Percentiles rank a stretch among this genome's conserved stretches.
phyloP scores from a whole-genome alignment of 2,329 filamentous ascomycete species.

The Diaporthe vaccinii region DNA sequence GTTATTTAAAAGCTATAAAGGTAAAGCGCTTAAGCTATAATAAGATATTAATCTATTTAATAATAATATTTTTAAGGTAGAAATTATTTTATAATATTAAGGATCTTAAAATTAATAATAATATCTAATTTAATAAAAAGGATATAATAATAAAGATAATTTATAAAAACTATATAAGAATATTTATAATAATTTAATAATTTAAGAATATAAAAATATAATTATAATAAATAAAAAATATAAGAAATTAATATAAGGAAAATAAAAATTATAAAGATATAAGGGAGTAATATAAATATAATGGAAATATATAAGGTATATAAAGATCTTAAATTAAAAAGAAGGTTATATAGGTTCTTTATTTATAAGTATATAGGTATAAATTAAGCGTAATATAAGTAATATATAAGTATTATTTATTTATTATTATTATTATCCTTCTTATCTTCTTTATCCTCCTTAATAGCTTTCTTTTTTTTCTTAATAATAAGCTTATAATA shows the following conservation, averaged over 20 bases:
- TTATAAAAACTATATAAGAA: not conserved
- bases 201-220: not conserved
- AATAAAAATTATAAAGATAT: too few relatives aligned
- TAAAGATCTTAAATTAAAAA: not conserved
- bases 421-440: too few relatives aligned
- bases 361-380: too few relatives aligned
- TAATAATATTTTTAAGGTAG: not conserved
- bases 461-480: too few relatives aligned
- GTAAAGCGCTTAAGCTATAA: not conserved
- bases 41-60: too few relatives aligned
- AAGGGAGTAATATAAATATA: not conserved
- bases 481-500: too few relatives aligned
- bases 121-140: slow-evolving; percentile 1
- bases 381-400: too few relatives aligned
- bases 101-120: not conserved
- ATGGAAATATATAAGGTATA: not conserved
- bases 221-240: too few relatives aligned
- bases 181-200: not conserved
- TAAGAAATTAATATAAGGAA: too few relatives aligned
- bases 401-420: too few relatives aligned
- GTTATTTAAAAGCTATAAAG: not conserved
- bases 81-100: not conserved
- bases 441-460: too few relatives aligned
- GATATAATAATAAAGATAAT: not conserved
- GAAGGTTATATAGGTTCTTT: not conserved